Evolutionary conservation across 2,329 filamentous ascomycete species (phyloP).

Genomic region (Dactylellina drechsleri): DNA sequence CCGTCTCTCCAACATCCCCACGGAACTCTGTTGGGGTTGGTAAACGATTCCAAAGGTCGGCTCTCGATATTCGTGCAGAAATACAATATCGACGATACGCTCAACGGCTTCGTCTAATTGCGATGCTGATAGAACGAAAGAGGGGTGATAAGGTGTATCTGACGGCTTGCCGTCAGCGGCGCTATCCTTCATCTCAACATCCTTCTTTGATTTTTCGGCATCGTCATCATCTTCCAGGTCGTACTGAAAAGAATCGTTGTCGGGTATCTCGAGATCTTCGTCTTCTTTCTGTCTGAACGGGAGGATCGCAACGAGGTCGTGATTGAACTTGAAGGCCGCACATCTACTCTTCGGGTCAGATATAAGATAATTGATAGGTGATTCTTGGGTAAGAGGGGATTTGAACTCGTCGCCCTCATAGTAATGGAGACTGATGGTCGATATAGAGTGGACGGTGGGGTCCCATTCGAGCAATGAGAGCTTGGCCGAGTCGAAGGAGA

Average conservation of each 20-base stretch:
- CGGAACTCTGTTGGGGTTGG: constrained; percentile 77
- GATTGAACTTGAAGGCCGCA: constrained; percentile 90
- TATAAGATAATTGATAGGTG: constrained; percentile 81
- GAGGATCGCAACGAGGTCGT: constrained; percentile 87
- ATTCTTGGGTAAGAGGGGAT: constrained; percentile 69
- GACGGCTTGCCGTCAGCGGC: constrained; percentile 54
- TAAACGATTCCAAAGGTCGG: constrained; percentile 96
- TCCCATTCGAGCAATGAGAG: constrained; percentile 95
- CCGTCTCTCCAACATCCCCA: constrained; percentile 71
- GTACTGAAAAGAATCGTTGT: constrained; percentile 81
- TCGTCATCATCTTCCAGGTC: constrained; percentile 56
- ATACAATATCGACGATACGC: constrained; percentile 89
- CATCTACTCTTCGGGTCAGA: constrained; percentile 93
- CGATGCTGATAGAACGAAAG: constrained; percentile 91
- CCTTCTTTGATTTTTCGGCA: constrained; percentile 53
- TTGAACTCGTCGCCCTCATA: constrained; percentile 87
- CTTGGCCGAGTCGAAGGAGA: constrained; percentile 90
- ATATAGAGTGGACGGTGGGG: constrained; percentile 77
- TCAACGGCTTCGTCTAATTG: constrained; percentile 86
- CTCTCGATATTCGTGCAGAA: constrained; percentile 95
- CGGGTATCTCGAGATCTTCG: constrained; percentile 57
- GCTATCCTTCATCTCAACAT: constrained; percentile 55
- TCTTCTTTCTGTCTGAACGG: constrained; percentile 77
- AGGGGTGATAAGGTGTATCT: constrained; percentile 82
- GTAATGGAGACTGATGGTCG: constrained; percentile 94